A percentile compares a stretch with the other conserved stretches of the same genome.
phyloP scores from a whole-genome alignment of 2,329 filamentous ascomycete genomes.

The Microcyclospora tardicrescens region DNA sequence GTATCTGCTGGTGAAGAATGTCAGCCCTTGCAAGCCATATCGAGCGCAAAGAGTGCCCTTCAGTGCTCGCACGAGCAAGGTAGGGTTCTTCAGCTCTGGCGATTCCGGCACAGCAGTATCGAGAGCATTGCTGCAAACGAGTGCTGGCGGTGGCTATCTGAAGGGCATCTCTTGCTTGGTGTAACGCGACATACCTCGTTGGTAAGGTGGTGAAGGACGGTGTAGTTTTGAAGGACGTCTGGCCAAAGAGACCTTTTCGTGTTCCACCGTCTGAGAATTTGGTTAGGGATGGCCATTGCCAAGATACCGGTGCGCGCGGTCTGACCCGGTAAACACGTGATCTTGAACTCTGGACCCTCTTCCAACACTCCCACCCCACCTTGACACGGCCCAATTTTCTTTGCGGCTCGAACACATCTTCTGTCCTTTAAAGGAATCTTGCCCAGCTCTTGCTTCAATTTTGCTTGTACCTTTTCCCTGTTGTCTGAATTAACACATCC shows the following conservation, averaged over 20 bases:
- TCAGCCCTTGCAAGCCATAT: slow-evolving; percentile 51
- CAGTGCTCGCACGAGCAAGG: slow-evolving; percentile 28
- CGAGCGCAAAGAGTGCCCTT: slow-evolving; percentile 56
- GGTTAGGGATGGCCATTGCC: too few species aligned
- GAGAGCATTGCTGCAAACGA: slow-evolving; percentile 23
- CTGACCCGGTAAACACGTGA: too few species aligned
- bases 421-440: too few species aligned
- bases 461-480: neutral
- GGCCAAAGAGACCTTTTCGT: too few species aligned
- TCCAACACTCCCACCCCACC: neutral
- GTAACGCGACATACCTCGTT: slow-evolving; percentile 23
- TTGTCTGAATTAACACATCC: neutral
- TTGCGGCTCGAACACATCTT: neutral
- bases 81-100: slow-evolving; percentile 58
- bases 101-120: slow-evolving; percentile 36
- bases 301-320: too few species aligned
- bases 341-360: too few species aligned
- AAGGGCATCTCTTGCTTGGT: slow-evolving; percentile 31
- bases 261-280: too few species aligned
- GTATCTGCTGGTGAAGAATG: slow-evolving; percentile 39
- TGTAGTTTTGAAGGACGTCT: neutral
- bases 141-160: slow-evolving; percentile 38
- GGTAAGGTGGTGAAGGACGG: slow-evolving; percentile 2
- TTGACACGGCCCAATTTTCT: slow-evolving; percentile 1
- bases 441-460: slow-evolving; percentile 8